Evolutionary conservation across 805 yeast genomes (phyloP), one percentile per base, ranked within the genome.

Genomic region (Metschnikowia arizonensis): DNA sequence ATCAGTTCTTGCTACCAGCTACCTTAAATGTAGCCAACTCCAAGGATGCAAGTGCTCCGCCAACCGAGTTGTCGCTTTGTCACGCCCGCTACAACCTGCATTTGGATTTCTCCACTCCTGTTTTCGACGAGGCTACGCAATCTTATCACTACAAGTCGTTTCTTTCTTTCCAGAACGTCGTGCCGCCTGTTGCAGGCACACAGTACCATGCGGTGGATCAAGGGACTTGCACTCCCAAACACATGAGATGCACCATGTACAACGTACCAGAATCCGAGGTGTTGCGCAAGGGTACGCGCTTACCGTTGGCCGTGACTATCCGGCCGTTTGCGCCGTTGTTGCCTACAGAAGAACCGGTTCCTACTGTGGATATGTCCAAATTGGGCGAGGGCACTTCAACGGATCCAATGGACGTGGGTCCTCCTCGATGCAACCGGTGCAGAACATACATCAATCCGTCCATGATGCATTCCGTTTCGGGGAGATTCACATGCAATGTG

Each of bases 401-500:
- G 11, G 62, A 59, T 46, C 59, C 61, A 1, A 50, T 60, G 35
- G 73, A 67, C 41, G 56, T 61, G 19, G 88, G 88, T 0, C 95
- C 96, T 0, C 83, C 95, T 28, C 78, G 99, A 54, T 93, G 99
- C 66, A 78, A 80, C 53, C 82, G 98, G 50, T 93, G 99, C 67
- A 79, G 97, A 45, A 79, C 96, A 1, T 93, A 89, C 63, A 74
- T 89, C 50, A 93, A 91, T 61, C 95, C 97, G 3, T 78, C 82
- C 15, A 84, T 86, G 81, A 82, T 77, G 49, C 82, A 79, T 53
- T 73, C 79, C 5, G 76, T 74, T 44, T 82, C 82, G 23, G 77
- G 81, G 34, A 70, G 67, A 46, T 85, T 88, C 64, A 72, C 79
- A 10, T 93, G 99, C 72, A 91, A 91, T 64, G 77, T 93, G 58